Percentiles rank a stretch among this genome's conserved stretches.
Conservation (phyloP, 768 basidiomycete species). For the Phanerochaete sordida region DNA sequence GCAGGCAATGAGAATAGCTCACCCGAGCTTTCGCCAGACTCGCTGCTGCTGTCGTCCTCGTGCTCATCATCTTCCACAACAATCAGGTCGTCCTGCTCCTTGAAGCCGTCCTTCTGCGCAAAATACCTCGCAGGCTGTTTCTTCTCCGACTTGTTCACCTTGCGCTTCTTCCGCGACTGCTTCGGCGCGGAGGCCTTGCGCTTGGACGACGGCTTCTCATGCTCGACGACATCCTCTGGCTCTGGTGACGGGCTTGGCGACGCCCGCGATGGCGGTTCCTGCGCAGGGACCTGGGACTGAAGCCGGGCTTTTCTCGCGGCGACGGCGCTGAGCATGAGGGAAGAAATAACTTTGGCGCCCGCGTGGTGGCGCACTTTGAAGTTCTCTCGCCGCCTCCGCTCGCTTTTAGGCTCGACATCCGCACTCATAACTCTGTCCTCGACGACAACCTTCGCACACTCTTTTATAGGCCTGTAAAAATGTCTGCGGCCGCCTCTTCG, state of each 20-base stretch:
- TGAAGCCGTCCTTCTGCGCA: constrained; percentile 29
- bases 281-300: constrained; percentile 19
- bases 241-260: constrained; percentile 4
- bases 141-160: constrained; percentile 18
- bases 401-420: neutral
- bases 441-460: neutral
- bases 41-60: constrained; percentile 28
- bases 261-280: constrained; percentile 6
- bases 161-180: constrained; percentile 18
- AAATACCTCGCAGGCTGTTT: constrained; percentile 29
- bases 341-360: neutral
- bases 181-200: constrained; percentile 38
- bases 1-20: neutral
- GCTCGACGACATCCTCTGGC: constrained; percentile 4
- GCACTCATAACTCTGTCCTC: neutral
- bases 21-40: constrained; percentile 22
- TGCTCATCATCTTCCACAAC: constrained; percentile 16
- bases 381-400: neutral
- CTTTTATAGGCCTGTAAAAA: too few relatives aligned
- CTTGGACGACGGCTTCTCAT: constrained; percentile 35
- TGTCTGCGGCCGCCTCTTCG: constrained; percentile 16
- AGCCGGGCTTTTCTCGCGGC: constrained; percentile 65
- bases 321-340: constrained; percentile 64
- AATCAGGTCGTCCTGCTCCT: constrained; percentile 31
- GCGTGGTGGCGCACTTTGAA: neutral